Percentiles rank a stretch among this genome's conserved stretches.
Evolutionary conservation across 2,329 filamentous ascomycete genomes (phyloP).

Genomic region (Apiospora arundinis): DNA sequence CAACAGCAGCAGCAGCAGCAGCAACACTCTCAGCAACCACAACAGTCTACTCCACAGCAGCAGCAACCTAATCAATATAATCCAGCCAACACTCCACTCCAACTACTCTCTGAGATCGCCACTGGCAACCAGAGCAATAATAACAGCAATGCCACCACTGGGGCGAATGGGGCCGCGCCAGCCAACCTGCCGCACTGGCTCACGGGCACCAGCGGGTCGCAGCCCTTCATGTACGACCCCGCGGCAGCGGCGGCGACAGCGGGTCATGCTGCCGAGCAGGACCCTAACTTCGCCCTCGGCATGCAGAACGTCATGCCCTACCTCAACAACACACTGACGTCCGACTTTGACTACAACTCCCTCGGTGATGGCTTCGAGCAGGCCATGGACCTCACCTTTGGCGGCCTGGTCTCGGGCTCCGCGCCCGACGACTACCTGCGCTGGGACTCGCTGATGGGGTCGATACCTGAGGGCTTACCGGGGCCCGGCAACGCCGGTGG

Average conservation of each 20-base stretch:
- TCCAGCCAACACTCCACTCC: constrained; percentile 57
- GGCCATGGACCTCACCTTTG: constrained; percentile 51
- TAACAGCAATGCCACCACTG: constrained; percentile 18
- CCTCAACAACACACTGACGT: constrained; percentile 35
- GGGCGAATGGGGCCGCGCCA: neutral
- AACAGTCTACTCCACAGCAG: constrained; percentile 32
- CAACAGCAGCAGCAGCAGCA: constrained; percentile 25
- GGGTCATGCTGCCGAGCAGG: neutral
- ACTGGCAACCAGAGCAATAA: constrained; percentile 42
- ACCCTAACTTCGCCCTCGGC: neutral
- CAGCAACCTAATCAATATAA: constrained; percentile 34
- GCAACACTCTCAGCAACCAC: constrained; percentile 22
- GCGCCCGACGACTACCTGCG: constrained; percentile 9
- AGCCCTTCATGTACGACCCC: constrained; percentile 44
- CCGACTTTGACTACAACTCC: constrained; percentile 44
- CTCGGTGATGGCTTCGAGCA: constrained; percentile 50
- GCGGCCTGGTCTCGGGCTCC: constrained; percentile 35
- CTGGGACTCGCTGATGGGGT: constrained; percentile 5
- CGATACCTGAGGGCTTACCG: neutral
- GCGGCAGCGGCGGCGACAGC: constrained; percentile 27
- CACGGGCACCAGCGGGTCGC: constrained; percentile 15
- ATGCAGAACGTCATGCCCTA: constrained; percentile 36
- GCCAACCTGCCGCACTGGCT: neutral
- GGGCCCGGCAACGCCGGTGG: neutral
- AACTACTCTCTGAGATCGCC: constrained; percentile 64